phyloP scores from a whole-genome alignment of 2,329 filamentous ascomycete species.

The Aspergillus brasiliensis region DNA sequence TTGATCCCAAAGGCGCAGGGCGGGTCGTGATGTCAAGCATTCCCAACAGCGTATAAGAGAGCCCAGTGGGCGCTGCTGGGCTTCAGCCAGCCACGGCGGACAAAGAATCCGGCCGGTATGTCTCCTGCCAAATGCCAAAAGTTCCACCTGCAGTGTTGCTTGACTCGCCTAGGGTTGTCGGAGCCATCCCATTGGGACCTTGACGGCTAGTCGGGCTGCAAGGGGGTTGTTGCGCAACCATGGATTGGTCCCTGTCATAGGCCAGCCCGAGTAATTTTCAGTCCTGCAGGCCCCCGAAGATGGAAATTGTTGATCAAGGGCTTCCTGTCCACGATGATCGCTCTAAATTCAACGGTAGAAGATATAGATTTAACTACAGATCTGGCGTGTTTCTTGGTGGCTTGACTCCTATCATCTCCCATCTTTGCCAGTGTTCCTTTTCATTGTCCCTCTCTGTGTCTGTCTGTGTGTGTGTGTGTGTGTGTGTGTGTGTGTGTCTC shows the following conservation, averaged over 20 bases:
- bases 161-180: too few relatives aligned
- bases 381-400: not conserved
- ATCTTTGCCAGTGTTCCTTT: not conserved
- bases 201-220: not conserved
- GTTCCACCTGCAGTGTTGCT: too few relatives aligned
- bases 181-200: not conserved
- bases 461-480: too few relatives aligned
- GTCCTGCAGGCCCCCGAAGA: not conserved
- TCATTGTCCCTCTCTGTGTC: too few relatives aligned
- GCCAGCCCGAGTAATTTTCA: too few relatives aligned
- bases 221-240: not conserved
- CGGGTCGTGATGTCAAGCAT: slow-evolving; percentile 1
- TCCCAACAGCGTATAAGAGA: not conserved
- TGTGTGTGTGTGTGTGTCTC: too few relatives aligned
- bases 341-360: not conserved
- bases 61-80: not conserved
- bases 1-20: not conserved
- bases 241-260: not conserved
- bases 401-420: too few relatives aligned
- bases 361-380: not conserved
- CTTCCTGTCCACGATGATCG: not conserved
- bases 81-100: not conserved
- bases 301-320: not conserved
- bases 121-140: not conserved
- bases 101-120: not conserved